Conservation (phyloP, 148 eudicot species). For the Vaccinium corymbosum region DNA sequence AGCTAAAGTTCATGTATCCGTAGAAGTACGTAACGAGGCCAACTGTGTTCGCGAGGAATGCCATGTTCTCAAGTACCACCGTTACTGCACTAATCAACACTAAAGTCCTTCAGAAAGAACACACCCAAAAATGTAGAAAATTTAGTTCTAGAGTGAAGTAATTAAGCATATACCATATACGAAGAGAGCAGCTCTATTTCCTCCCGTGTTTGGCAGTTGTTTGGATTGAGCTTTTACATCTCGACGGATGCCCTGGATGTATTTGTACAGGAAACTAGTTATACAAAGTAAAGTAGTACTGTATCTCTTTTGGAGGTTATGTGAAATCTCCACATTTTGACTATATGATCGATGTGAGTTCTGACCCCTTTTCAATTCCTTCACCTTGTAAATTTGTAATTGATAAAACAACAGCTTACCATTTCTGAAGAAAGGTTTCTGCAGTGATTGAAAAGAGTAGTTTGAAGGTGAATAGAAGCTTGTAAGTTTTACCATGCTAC, state of each 20-base stretch:
- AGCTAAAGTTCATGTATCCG: conserved; percentile 54
- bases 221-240: conserved; percentile 21
- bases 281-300: not conserved
- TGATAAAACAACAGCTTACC: conserved; percentile 9
- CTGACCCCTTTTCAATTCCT: not conserved
- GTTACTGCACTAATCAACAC: conserved; percentile 26
- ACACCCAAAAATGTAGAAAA: not conserved
- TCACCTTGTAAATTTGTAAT: not conserved
- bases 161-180: conserved; percentile 24
- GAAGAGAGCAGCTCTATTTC: conserved; percentile 42
- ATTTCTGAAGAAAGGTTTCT: conserved; percentile 14
- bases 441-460: not conserved
- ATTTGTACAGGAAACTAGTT: not conserved
- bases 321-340: not conserved
- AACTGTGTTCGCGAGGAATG: conserved; percentile 35
- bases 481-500: not conserved
- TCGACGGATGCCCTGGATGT: conserved; percentile 23
- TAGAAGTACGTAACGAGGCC: conserved; percentile 42
- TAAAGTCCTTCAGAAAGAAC: not conserved
- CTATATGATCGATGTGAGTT: not conserved
- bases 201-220: conserved; percentile 29
- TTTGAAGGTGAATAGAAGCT: conserved; percentile 5
- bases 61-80: conserved; percentile 38
- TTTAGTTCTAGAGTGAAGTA: no score
- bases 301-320: not conserved